Percentiles rank a stretch among this genome's conserved stretches.
Conservation (phyloP, 306 rosid genomes). For the Cucumis cinereus region DNA sequence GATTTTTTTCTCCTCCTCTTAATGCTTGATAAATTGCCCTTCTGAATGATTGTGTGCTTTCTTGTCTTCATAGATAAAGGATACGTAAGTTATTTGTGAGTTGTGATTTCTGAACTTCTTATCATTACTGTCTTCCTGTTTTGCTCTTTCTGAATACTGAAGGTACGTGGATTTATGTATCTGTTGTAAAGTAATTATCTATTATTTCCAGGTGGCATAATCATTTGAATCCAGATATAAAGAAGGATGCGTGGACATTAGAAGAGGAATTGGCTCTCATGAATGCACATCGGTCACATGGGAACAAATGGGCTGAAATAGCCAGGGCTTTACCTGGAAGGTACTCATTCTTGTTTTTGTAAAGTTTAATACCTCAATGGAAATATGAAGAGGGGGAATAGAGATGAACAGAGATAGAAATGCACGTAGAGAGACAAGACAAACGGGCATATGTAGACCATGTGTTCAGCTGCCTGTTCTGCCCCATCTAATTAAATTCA, state of each 20-base stretch:
- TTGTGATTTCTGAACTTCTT: neutral
- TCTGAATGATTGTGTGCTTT: neutral
- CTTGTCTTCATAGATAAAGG: neutral
- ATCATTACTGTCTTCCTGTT: neutral
- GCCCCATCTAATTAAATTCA: neutral
- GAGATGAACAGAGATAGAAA: neutral
- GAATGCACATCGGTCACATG: slow-evolving; percentile 71
- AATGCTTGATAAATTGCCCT: neutral
- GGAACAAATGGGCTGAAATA: slow-evolving; percentile 98
- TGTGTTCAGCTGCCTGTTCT: neutral
- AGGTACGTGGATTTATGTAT: neutral
- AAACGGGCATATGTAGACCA: neutral
- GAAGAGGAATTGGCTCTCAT: slow-evolving; percentile 83
- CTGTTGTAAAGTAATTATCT: neutral
- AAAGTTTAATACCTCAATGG: neutral
- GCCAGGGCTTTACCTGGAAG: slow-evolving; percentile 93
- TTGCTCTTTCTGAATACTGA: neutral
- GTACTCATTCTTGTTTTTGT: slow-evolving; percentile 25
- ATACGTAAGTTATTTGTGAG: neutral
- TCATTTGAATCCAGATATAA: slow-evolving; percentile 91
- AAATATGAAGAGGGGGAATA: neutral
- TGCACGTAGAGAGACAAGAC: neutral
- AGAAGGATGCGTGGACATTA: slow-evolving; percentile 84
- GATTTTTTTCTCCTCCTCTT: neutral
- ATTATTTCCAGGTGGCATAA: slow-evolving; percentile 85